These are phyloP conservation scores for Hypoxylon sp. DNA, from an alignment of 2,329 filamentous ascomycete species.

Conservation along the genomic window DNA sequence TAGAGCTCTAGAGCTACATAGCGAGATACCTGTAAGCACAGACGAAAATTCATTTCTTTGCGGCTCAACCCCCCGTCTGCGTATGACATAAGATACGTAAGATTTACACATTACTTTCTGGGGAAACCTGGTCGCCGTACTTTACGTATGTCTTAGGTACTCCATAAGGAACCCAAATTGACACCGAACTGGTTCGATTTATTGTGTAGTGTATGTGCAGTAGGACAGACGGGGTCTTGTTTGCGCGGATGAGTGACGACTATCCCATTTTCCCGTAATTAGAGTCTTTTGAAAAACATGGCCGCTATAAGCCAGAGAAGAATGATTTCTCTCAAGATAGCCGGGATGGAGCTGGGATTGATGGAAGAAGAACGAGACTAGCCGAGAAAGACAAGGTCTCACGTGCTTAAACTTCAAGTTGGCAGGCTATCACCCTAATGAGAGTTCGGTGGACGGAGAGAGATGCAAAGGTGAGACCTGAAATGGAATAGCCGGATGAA, in stretches of 20 bases:
- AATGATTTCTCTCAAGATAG: conserved; percentile 1
- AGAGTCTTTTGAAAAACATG: conserved; percentile 11
- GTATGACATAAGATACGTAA: conserved; percentile 24
- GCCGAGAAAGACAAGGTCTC: conserved; percentile 30
- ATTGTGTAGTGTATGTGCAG: no score
- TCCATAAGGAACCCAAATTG: no score
- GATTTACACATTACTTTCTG: conserved; percentile 23
- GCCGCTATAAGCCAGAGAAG: conserved; percentile 25
- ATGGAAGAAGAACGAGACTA: conserved; percentile 22
- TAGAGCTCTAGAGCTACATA: no score
- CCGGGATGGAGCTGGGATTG: conserved; percentile 6
- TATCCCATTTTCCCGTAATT: conserved; percentile 26
- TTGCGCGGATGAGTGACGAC: conserved; percentile 1
- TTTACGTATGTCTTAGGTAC: no score
- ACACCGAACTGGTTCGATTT: conserved; percentile 13
- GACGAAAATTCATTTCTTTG: no score
- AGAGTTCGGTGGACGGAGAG: conserved; percentile 20
- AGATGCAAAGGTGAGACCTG: conserved; percentile 12
- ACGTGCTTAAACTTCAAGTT: conserved; percentile 19
- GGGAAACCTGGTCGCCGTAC: conserved; percentile 25
- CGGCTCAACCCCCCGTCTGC: conserved; percentile 17
- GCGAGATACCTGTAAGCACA: no score
- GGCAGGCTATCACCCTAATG: conserved; percentile 10
- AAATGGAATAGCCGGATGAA: conserved; percentile 25
- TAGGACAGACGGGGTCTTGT: conserved; percentile 1